A percentile compares a stretch with the other conserved stretches of the same genome.
These are phyloP conservation scores for Viscum album DNA, from an alignment of 177 flowering plant species.

Conservation along the genomic window DNA sequence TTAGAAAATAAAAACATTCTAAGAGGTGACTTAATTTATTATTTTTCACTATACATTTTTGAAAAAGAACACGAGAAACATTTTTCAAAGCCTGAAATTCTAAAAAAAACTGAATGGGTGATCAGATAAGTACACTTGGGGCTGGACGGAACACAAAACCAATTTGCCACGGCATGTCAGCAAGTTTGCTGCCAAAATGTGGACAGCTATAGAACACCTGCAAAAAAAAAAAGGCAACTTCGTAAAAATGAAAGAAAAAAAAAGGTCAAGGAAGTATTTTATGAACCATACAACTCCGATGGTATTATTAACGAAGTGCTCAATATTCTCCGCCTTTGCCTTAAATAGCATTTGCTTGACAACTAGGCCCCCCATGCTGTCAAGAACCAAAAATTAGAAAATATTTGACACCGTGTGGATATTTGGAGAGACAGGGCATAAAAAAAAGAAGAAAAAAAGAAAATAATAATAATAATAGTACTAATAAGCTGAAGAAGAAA, in stretches of 20 bases:
- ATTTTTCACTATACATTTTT: no score
- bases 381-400: slow-evolving; percentile 7
- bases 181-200: slow-evolving; percentile 97
- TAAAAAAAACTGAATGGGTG: not conserved
- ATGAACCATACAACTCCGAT: slow-evolving; percentile 61
- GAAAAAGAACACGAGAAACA: no score
- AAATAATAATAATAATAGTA: no score
- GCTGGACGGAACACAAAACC: slow-evolving; percentile 94
- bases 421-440: no score
- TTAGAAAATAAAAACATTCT: no score
- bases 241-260: not conserved
- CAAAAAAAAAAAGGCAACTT: slow-evolving; percentile 15
- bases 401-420: not conserved
- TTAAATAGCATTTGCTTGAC: slow-evolving; percentile 88
- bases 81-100: not conserved
- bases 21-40: no score
- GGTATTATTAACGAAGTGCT: slow-evolving; percentile 70
- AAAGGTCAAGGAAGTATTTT: not conserved
- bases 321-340: slow-evolving; percentile 54
- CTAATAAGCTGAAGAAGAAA: no score
- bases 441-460: no score
- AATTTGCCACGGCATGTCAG: slow-evolving; percentile 98
- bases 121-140: slow-evolving; percentile 54
- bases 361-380: slow-evolving; percentile 95
- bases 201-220: slow-evolving; percentile 99